A percentile compares a stretch with the other conserved stretches of the same genome.
These are phyloP conservation scores for Castanopsis chinensis DNA, from an alignment of 306 rosid species.

Conservation along the genomic window DNA sequence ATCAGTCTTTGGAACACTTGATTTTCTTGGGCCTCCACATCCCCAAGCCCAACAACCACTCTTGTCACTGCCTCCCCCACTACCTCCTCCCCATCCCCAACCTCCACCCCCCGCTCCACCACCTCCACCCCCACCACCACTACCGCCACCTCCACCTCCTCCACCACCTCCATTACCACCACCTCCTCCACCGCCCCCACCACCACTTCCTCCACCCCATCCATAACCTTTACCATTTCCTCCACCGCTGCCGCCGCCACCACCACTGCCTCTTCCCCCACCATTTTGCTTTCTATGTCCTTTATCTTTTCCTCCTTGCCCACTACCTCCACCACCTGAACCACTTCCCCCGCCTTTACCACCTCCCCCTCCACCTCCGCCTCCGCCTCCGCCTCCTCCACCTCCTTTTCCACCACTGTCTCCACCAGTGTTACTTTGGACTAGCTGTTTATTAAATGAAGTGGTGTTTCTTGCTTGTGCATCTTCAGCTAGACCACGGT, in stretches of 20 bases:
- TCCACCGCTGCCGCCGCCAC: slow-evolving; percentile 26
- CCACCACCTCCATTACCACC: background rate
- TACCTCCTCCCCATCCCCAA: background rate
- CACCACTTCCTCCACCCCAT: slow-evolving; percentile 21
- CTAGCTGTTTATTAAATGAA: background rate
- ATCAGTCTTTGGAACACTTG: background rate
- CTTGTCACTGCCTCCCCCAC: background rate
- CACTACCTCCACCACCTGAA: background rate
- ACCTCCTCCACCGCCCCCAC: background rate
- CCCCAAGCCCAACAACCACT: slow-evolving; percentile 20
- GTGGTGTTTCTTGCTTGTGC: slow-evolving; percentile 7
- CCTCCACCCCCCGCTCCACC: background rate
- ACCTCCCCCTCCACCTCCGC: background rate
- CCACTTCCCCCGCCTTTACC: background rate
- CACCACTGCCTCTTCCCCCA: background rate
- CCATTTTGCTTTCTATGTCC: background rate
- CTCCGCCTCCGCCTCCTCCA: background rate
- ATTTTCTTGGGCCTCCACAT: slow-evolving; percentile 17
- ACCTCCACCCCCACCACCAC: background rate
- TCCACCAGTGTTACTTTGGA: slow-evolving; percentile 11
- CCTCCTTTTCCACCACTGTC: background rate
- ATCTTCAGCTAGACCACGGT: background rate
- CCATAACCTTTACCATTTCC: slow-evolving; percentile 7
- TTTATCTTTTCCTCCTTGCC: slow-evolving; percentile 2
- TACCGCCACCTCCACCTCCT: background rate